Evolutionary conservation across 2,329 filamentous ascomycete species (phyloP), one percentile per base, ranked within the genome.

Genomic region (Phialophora chinensis): DNA sequence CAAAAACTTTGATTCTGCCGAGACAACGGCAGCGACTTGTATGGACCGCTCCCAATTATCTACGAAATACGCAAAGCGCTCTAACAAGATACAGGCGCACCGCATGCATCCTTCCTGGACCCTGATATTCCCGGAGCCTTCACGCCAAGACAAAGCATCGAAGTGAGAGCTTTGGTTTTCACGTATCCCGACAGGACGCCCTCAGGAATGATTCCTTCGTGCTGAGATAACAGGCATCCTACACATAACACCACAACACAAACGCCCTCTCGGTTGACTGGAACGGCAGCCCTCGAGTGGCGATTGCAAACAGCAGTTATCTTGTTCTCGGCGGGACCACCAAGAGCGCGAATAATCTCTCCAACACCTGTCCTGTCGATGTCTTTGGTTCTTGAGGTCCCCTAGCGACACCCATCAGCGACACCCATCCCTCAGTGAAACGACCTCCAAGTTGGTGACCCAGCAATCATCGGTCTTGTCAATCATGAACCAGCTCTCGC

Each of bases 101-200:
- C 55, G 10, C 55, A 58, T 29, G 29, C 55, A 23, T 58, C 55
- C 17, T 58, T 58, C 35, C 11, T 20, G 31, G 31, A 38, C 17
- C 29, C 55, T 42, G 8, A 14, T 3, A 25, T 42, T 27, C 55
- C 55, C 3, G 29, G 23, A 10, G 12, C n/a, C 17, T 38, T 42
- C 33, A 27, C 35, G 4, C 29, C 29, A 11, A 38, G 55, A 25
- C 31, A 58, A 44, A 58, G 55, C 12, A 58, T 58, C 55, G 55
- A 58, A 44, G 55, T 58, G n/a, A 20, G 55, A 44, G 55, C 55
- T 14, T 58, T 58, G 55, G 55, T 58, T 8, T 58, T 58, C 33
- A 42, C 35, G 12, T 17, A 42, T 42, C 35, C 35, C 35, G 14
- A 42, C 4, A 35, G 33, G 8, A 35, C 33, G 10, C 10, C 10